phyloP scores from a whole-genome alignment of 2,329 filamentous ascomycete genomes.

The Colletotrichum siamense region DNA sequence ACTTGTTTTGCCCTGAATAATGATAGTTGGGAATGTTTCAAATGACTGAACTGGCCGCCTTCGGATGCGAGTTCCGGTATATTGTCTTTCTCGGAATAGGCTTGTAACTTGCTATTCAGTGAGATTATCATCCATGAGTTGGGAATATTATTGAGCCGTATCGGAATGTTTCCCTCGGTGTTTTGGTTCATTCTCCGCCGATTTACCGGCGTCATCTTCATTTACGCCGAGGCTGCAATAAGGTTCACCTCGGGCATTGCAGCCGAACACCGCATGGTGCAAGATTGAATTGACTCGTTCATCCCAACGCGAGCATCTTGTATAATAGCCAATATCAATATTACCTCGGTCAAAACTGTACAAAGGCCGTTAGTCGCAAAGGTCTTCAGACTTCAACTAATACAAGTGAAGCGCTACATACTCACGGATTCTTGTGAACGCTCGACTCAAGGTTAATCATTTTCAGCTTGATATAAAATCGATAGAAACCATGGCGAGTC shows the following conservation, averaged over 20 bases:
- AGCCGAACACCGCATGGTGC: background rate
- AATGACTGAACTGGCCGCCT: background rate
- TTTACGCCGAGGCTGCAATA: background rate
- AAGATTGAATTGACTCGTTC: background rate
- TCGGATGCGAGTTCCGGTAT: background rate
- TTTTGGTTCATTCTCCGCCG: background rate
- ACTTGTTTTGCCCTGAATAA: background rate
- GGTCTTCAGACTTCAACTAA: background rate
- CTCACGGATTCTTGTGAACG: background rate
- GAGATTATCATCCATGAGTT: background rate
- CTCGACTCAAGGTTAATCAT: background rate
- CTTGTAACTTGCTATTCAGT: background rate
- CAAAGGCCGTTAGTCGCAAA: background rate
- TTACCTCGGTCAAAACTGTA: background rate
- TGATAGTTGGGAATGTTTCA: background rate
- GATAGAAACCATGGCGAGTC: conserved; percentile 54
- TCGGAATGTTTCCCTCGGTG: background rate
- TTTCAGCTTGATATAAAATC: background rate
- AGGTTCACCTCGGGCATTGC: background rate
- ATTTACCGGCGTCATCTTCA: background rate
- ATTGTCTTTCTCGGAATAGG: background rate
- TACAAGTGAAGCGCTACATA: background rate
- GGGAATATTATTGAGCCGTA: background rate
- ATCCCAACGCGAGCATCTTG: background rate
- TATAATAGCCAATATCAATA: background rate